Conservation (phyloP, 306 rosid species). For the Mimosa pudica region DNA sequence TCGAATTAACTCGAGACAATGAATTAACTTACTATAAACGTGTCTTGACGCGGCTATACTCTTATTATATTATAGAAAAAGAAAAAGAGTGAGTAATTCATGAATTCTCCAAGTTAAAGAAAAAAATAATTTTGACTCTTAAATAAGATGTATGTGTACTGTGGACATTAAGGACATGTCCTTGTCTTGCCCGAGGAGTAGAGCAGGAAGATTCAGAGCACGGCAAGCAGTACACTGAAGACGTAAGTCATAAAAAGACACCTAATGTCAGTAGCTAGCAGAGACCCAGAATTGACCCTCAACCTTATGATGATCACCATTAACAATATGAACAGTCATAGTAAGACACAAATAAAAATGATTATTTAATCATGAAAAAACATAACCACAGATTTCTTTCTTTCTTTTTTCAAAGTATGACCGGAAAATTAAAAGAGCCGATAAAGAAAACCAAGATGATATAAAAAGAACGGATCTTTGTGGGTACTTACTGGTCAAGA, state of each 20-base stretch:
- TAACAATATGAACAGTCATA: neutral
- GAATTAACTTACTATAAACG: too few species aligned
- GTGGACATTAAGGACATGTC: constrained; percentile 30
- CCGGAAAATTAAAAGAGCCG: neutral
- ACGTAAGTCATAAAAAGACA: constrained; percentile 18
- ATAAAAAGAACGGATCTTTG: neutral
- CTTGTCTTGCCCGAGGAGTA: constrained; percentile 27
- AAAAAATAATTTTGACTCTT: neutral
- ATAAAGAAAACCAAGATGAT: neutral
- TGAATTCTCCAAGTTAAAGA: neutral
- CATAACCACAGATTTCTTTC: neutral
- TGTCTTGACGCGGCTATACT: too few species aligned
- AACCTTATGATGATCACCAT: neutral
- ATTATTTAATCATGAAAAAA: neutral
- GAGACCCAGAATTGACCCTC: neutral
- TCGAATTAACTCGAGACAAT: too few species aligned
- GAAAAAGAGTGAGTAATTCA: too few species aligned
- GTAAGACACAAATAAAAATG: neutral
- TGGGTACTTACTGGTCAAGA: constrained; percentile 80
- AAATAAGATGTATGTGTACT: neutral
- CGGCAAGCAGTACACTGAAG: constrained; percentile 16
- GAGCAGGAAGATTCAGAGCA: constrained; percentile 21
- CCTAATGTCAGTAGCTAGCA: neutral
- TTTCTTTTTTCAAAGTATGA: constrained; percentile 14
- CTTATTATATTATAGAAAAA: too few species aligned